Conservation (phyloP, 345 rosid species). For the Dovyalis caffra region DNA sequence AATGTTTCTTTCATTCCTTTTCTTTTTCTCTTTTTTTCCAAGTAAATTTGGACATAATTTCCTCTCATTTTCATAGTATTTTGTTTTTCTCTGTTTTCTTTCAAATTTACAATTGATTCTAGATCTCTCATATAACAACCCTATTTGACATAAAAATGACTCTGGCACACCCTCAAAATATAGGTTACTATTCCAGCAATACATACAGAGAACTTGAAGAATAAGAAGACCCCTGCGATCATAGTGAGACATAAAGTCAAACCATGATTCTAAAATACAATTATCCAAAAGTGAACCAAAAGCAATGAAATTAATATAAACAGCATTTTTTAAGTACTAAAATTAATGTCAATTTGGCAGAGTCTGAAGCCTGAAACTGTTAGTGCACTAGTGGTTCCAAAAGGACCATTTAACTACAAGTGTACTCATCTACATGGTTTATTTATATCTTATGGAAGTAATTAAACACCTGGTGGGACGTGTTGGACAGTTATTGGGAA, state of each 20-base stretch:
- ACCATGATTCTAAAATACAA: slow-evolving; percentile 40
- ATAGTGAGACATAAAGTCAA: slow-evolving; percentile 63
- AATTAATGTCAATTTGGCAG: neutral
- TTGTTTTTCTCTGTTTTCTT: slow-evolving; percentile 4
- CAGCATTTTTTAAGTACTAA: neutral
- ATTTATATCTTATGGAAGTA: neutral
- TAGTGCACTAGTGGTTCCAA: neutral
- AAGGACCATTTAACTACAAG: neutral
- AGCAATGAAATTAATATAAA: slow-evolving; percentile 11
- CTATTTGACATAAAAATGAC: slow-evolving; percentile 31
- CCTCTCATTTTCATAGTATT: slow-evolving; percentile 6
- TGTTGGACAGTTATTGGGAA: neutral
- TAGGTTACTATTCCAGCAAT: slow-evolving; percentile 45
- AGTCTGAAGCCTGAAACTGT: neutral
- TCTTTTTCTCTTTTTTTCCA: slow-evolving; percentile 15
- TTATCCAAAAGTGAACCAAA: slow-evolving; percentile 35
- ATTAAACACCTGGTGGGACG: neutral
- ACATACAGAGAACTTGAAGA: slow-evolving; percentile 56
- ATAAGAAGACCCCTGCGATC: slow-evolving; percentile 72
- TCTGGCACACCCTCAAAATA: slow-evolving; percentile 40
- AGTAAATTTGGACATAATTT: slow-evolving; percentile 6
- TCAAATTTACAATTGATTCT: slow-evolving; percentile 12
- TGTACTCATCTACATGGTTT: neutral
- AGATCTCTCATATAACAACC: slow-evolving; percentile 23
- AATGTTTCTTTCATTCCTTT: slow-evolving; percentile 10